Evolutionary conservation across 257 asterid species (phyloP).

Genomic region (Scutellaria minor): DNA sequence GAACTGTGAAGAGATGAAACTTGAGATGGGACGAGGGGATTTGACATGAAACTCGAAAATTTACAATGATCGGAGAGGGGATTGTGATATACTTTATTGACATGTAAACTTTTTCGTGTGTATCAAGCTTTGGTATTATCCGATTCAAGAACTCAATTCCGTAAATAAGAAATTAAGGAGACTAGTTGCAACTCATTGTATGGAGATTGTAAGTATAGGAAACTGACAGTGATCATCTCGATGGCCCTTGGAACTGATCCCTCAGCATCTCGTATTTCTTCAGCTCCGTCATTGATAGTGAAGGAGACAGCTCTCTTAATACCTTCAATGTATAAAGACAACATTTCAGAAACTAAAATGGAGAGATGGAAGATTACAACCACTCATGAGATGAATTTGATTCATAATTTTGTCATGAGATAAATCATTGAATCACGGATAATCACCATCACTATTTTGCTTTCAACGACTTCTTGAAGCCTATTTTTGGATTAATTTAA

Average conservation of each 20-base stretch:
- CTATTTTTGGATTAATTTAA: no score
- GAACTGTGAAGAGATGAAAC: no score
- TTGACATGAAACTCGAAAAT: no score
- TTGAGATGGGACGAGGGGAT: no score
- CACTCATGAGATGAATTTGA: background rate
- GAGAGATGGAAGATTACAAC: constrained; percentile 1
- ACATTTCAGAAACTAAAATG: constrained; percentile 18
- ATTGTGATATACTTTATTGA: background rate
- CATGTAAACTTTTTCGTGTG: background rate
- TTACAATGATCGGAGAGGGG: background rate
- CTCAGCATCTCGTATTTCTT: constrained; percentile 78
- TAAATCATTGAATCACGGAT: no score
- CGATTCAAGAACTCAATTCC: background rate
- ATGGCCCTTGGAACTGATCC: constrained; percentile 82
- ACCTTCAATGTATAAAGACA: constrained; percentile 57
- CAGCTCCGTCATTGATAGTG: constrained; percentile 89
- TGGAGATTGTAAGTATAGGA: background rate
- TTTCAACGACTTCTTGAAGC: no score
- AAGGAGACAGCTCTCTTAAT: constrained; percentile 80
- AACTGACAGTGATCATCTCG: constrained; percentile 45
- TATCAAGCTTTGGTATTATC: background rate
- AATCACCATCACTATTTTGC: no score
- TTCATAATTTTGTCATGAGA: no score
- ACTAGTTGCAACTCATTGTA: constrained; percentile 11
- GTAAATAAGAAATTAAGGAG: background rate